Base-by-base conservation (phyloP, 177 flowering plant genomes). In the Vitis hybrid region DNA sequence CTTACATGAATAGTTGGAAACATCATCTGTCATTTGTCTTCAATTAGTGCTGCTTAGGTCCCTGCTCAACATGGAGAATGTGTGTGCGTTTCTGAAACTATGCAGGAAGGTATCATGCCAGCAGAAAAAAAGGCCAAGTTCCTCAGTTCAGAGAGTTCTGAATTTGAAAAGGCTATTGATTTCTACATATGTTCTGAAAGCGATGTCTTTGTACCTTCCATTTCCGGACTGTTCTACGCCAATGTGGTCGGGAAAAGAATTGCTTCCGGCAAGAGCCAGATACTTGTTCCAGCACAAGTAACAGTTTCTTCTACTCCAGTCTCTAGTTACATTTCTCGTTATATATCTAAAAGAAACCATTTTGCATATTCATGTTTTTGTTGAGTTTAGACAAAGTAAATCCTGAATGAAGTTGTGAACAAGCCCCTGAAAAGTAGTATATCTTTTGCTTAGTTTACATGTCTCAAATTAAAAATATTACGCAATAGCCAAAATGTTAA, bases 181-280 rank as follows among this genome's bases (percentile, higher is more conserved):
- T 91, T 87, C 86, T 79, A 89, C 79, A 75, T 93, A 15, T 87
- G 97, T 76, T 81, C 97, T 12, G 80, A 81, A 77, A 93, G 99
- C 68, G 99, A 95, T 67, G 91, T 92, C 5, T 95, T 87, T 68
- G 92, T 95, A 21, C 99, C 98, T 18, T 94, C 97, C 70, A 91
- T 95, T 52, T 89, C 98, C 2, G 98, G 98, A 45, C 80, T 95
- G 62, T 95, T 95, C 68, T 93, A 95, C 54, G 88, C 92, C 10
- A 93, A 93, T 78, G 97, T 93, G 9, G 98, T 91, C 6, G 98
- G 98, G n/a, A 89, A 82, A 75, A 86, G 99, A 78, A 95, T 91
- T 57, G 86, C 91, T 62, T 79, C 89, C 11, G 91, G 97, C 1
- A 88, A 69, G 76, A 86, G 85, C 34, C 88, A 91, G 65, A 87